A percentile compares a stretch with the other conserved stretches of the same genome.
phyloP scores from a whole-genome alignment of 2,329 filamentous ascomycete species.

The Xylariaceae sp. region DNA sequence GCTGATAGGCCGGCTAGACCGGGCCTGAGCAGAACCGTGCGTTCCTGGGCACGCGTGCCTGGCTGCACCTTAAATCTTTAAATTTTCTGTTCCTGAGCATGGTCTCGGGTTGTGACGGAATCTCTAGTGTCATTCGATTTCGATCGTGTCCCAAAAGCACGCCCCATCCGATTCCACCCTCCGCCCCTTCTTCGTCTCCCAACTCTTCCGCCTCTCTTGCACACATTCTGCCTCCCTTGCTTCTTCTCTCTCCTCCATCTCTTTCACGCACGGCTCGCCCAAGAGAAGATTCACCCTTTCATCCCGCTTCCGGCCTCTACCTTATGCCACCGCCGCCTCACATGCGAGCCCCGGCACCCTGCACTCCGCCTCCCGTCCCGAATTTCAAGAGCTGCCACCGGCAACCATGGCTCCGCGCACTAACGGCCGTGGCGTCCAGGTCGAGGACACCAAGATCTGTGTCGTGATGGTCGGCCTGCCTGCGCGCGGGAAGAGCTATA shows the following conservation, averaged over 20 bases:
- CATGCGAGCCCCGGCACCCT: not conserved
- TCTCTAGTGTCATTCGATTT: conserved; percentile 16
- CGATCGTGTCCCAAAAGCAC: too few relatives aligned
- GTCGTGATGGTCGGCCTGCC: conserved; percentile 98
- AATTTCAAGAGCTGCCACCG: conserved; percentile 4
- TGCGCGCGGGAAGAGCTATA: conserved; percentile 92
- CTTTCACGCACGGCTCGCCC: too few relatives aligned
- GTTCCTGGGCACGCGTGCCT: not conserved
- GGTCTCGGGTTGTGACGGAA: conserved; percentile 23
- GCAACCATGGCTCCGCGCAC: conserved; percentile 30
- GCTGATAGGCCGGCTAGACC: too few relatives aligned
- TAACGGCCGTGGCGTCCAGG: conserved; percentile 71
- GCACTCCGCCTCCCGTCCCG: conserved; percentile 3
- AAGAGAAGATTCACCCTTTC: too few relatives aligned
- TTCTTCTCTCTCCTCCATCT: too few relatives aligned
- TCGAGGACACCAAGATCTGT: conserved; percentile 92
- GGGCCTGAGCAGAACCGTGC: too few relatives aligned
- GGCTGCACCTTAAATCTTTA: not conserved
- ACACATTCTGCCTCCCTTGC: too few relatives aligned
- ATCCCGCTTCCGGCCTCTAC: too few relatives aligned
- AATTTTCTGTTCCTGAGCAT: conserved; percentile 12
- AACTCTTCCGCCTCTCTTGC: too few relatives aligned
- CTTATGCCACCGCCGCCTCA: not conserved
- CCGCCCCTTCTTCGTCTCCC: too few relatives aligned
- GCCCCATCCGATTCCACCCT: conserved; percentile 5